Percentiles rank a stretch among this genome's conserved stretches.
These are phyloP conservation scores for Grammothele lineata DNA, from an alignment of 768 basidiomycete genomes.

Conservation along the genomic window DNA sequence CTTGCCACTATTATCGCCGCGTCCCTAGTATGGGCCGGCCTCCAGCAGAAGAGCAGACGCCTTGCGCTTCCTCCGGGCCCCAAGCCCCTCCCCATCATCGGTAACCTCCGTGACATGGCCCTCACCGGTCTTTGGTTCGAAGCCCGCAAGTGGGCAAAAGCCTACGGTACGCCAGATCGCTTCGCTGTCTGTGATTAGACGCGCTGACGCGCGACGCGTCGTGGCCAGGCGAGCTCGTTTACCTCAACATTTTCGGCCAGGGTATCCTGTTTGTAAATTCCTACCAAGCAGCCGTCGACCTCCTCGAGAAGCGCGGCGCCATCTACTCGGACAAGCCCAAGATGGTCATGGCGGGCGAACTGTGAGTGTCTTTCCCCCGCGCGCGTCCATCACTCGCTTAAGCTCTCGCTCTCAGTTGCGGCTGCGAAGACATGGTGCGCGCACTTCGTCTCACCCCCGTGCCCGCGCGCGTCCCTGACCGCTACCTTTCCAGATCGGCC, in stretches of 20 bases:
- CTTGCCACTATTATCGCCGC: slow-evolving; percentile 7
- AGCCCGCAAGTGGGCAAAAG: slow-evolving; percentile 17
- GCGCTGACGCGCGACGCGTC: background rate
- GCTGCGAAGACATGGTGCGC: slow-evolving; percentile 63
- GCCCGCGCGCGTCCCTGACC: background rate
- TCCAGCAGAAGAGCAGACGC: slow-evolving; percentile 10
- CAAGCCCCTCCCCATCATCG: slow-evolving; percentile 21
- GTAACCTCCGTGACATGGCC: slow-evolving; percentile 21
- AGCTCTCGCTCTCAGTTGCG: slow-evolving; percentile 31
- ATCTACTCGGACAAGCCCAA: slow-evolving; percentile 51
- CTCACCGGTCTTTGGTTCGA: slow-evolving; percentile 17
- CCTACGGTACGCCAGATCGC: slow-evolving; percentile 19
- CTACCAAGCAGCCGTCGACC: slow-evolving; percentile 36
- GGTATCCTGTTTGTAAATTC: slow-evolving; percentile 45
- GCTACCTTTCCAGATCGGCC: slow-evolving; percentile 60
- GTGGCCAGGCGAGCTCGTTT: slow-evolving; percentile 34
- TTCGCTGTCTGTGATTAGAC: too few relatives aligned
- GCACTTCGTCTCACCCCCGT: background rate
- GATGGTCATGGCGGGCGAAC: slow-evolving; percentile 20
- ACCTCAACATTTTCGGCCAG: slow-evolving; percentile 42
- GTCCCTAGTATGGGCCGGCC: slow-evolving; percentile 7
- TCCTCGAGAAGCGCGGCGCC: slow-evolving; percentile 43
- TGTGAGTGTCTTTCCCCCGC: slow-evolving; percentile 6
- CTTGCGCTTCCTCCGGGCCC: slow-evolving; percentile 21
- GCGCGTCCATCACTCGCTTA: background rate